Evolutionary conservation across 75 land plant species (phyloP), one percentile per base, ranked within the genome.

Genomic region (Pinus albicaulis): DNA sequence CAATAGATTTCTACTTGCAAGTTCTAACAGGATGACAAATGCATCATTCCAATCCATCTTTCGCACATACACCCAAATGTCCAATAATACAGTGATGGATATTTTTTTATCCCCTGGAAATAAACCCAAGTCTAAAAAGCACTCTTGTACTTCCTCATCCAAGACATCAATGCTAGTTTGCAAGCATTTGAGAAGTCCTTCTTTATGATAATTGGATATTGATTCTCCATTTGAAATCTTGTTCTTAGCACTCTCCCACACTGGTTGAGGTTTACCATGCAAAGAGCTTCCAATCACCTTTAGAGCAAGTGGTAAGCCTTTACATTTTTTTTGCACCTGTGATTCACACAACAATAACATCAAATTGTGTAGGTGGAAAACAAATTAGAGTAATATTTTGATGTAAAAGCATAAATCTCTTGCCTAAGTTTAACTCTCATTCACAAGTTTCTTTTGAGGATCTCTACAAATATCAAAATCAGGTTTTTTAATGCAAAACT

Each of bases 231-330:
- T 64, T 22, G 83, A 76, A 23, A 90, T 59, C 75, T 76, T 82
- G 53, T 76, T 83, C 74, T 74, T 80, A 13, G 87, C 87, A 63
- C 85, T 77, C 25, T 61, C 72, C 92, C 92, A 90, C 15, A 76
- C 75, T 78, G 71, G 74, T 36, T 78, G 79, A 36, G 80, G 79
- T 55, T 79, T 79, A 8, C 74, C 83, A 20, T 78, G 60, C 15
- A 90, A 55, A 11, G 89, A 90, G 60, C 87, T 81, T 57, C 89
- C 92, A 41, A 90, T 85, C 62, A 90, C 92, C 76, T 90, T 87
- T 8, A 90, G 83, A 66, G 89, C 92, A 72, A 90, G 55, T 0
- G 92, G 92, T 13, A 87, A 82, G 14, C 92, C 89, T 80, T 83
- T 85, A 59, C 92, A 90, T 62, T 87, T 85, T 53, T 25, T 57